phyloP scores from a whole-genome alignment of 495 filamentous ascomycete species.

The Penicillium nucicola region DNA sequence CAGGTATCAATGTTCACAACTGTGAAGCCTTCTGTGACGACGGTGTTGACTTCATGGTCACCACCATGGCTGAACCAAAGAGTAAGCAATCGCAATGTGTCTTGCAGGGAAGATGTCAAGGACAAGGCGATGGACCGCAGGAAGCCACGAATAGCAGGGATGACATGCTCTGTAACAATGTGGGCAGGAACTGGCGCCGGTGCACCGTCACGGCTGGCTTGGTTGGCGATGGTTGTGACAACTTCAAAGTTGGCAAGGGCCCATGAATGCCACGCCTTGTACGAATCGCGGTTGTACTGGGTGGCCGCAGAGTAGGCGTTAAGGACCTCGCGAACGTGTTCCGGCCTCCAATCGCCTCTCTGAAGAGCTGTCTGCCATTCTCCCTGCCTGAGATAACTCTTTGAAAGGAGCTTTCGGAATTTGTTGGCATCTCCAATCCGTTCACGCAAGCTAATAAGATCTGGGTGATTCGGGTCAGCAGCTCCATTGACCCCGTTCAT shows the following conservation, averaged over 20 bases:
- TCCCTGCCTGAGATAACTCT: slow-evolving; percentile 91
- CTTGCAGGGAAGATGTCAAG: slow-evolving; percentile 86
- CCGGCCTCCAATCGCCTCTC: slow-evolving; percentile 80
- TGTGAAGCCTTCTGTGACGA: slow-evolving; percentile 84
- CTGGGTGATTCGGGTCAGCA: slow-evolving; percentile 41
- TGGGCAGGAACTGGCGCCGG: slow-evolving; percentile 51
- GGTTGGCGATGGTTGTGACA: slow-evolving; percentile 70
- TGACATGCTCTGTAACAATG: slow-evolving; percentile 80
- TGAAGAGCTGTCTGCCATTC: slow-evolving; percentile 88
- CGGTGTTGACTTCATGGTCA: slow-evolving; percentile 77
- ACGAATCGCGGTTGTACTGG: slow-evolving; percentile 86
- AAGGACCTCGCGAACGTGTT: slow-evolving; percentile 66
- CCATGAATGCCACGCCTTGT: slow-evolving; percentile 99
- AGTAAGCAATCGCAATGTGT: slow-evolving; percentile 87
- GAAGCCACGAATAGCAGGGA: slow-evolving; percentile 91
- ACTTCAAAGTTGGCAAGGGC: slow-evolving; percentile 99
- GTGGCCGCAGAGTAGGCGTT: slow-evolving; percentile 86
- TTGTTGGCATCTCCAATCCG: slow-evolving; percentile 43
- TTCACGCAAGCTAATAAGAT: slow-evolving; percentile 35
- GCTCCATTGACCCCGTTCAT: slow-evolving; percentile 61
- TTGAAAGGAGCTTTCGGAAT: slow-evolving; percentile 74
- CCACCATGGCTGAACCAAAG: slow-evolving; percentile 96
- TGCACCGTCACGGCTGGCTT: slow-evolving; percentile 53
- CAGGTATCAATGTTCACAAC: slow-evolving; percentile 95
- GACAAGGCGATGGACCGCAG: slow-evolving; percentile 93